Evolutionary conservation across 495 filamentous ascomycete genomes (phyloP).

Genomic region (Neurospora intermedia): DNA sequence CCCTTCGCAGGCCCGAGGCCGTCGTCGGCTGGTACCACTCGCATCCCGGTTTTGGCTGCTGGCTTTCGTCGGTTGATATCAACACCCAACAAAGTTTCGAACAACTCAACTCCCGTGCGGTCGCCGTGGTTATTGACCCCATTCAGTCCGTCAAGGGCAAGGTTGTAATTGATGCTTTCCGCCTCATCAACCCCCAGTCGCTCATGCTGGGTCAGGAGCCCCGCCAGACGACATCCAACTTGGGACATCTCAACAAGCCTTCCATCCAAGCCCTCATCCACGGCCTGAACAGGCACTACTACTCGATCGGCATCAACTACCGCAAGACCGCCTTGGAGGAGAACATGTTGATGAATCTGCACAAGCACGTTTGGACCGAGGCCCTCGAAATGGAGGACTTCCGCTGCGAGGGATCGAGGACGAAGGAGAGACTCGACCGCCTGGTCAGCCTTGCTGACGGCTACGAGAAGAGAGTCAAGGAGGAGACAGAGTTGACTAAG

Average conservation of each 20-base stretch:
- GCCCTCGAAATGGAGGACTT: slow-evolving; percentile 96
- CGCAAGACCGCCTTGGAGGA: slow-evolving; percentile 95
- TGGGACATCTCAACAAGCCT: slow-evolving; percentile 97
- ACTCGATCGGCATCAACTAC: slow-evolving; percentile 97
- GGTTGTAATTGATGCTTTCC: slow-evolving; percentile 98
- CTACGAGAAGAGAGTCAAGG: slow-evolving; percentile 97
- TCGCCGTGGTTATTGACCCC: slow-evolving; percentile 94
- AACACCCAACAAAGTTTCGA: slow-evolving; percentile 99
- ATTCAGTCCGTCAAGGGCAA: slow-evolving; percentile 99
- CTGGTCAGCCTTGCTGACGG: slow-evolving; percentile 85
- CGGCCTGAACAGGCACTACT: slow-evolving; percentile 96
- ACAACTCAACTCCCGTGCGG: slow-evolving; percentile 88
- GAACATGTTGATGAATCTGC: slow-evolving; percentile 99
- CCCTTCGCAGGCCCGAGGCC: slow-evolving; percentile 63
- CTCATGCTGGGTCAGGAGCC: slow-evolving; percentile 97
- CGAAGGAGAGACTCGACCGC: slow-evolving; percentile 74
- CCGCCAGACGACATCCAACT: slow-evolving; percentile 94
- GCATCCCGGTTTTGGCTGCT: slow-evolving; percentile 97
- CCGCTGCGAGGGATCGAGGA: slow-evolving; percentile 67
- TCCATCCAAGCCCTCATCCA: slow-evolving; percentile 99
- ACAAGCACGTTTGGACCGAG: slow-evolving; percentile 99
- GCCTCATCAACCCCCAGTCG: slow-evolving; percentile 96
- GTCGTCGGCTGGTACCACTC: slow-evolving; percentile 99
- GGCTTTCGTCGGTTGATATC: slow-evolving; percentile 97
- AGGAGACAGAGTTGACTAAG: slow-evolving; percentile 93